Percentiles rank a stretch among this genome's conserved stretches.
These are phyloP conservation scores for Didymella glomerata DNA, from an alignment of 2,329 filamentous ascomycete genomes.

Conservation along the genomic window DNA sequence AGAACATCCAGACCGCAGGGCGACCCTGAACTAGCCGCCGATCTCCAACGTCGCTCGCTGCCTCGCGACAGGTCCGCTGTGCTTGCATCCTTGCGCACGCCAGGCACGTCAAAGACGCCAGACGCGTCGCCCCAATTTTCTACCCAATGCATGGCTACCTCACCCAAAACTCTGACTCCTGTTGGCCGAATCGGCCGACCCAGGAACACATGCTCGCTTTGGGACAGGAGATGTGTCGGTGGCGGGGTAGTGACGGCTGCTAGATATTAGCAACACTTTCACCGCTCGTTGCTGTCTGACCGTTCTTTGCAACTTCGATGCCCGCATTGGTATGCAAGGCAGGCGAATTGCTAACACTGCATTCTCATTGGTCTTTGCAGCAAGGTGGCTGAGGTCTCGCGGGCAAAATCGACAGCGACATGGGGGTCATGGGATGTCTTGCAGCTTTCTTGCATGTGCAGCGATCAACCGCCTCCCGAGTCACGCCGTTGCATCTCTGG, in stretches of 20 bases:
- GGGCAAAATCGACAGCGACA: slow-evolving; percentile 15
- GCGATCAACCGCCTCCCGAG: slow-evolving; percentile 12
- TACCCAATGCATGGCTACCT: slow-evolving; percentile 9
- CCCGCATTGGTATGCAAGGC: slow-evolving; percentile 11
- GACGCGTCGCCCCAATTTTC: slow-evolving; percentile 13
- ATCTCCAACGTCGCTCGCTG: slow-evolving; percentile 20
- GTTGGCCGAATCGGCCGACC: slow-evolving; percentile 17
- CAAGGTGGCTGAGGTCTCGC: slow-evolving; percentile 15
- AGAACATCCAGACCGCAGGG: slow-evolving; percentile 24
- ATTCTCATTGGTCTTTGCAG: slow-evolving; percentile 7
- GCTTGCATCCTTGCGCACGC: slow-evolving; percentile 8
- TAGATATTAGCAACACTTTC: slow-evolving; percentile 14
- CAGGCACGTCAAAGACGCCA: slow-evolving; percentile 21
- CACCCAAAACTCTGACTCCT: slow-evolving; percentile 13
- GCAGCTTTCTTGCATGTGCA: slow-evolving; percentile 17
- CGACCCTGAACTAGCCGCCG: slow-evolving; percentile 22
- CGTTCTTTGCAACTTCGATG: slow-evolving; percentile 3
- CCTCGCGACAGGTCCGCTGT: slow-evolving; percentile 11
- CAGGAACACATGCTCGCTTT: slow-evolving; percentile 20
- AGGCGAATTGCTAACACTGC: slow-evolving; percentile 5
- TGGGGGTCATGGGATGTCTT: slow-evolving; percentile 22
- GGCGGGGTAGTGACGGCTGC: slow-evolving; percentile 20
- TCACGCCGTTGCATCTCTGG: slow-evolving; percentile 8
- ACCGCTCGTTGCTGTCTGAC: slow-evolving; percentile 17
- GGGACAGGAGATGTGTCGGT: slow-evolving; percentile 9